Base-by-base conservation (phyloP, 108 stramenopile genomes). In the Nannochloropsis gaditana region DNA sequence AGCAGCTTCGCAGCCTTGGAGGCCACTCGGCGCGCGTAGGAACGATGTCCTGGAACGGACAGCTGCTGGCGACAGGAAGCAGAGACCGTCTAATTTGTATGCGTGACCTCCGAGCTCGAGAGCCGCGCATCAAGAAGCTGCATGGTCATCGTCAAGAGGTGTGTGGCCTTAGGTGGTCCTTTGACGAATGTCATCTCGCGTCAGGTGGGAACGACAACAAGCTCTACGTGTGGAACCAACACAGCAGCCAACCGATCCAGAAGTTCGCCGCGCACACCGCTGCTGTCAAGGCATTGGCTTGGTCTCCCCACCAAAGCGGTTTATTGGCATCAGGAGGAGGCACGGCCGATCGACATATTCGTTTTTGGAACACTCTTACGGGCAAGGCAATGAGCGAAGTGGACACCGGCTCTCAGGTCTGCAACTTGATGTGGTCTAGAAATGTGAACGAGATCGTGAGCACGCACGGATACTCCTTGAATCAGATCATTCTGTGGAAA, bases 171-270 rank as follows among this genome's bases (percentile, higher is more conserved):
- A 94, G 93, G 81, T 99, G 99, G 99, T 94, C 94, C 45, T 93
- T 90, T 79, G 96, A 97, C 85, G 96, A 96, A 83, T 21, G 87
- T 92, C 85, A 84, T 86, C 89, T 91, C 11, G 92, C 92, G 2
- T 94, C 94, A 8, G 99, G 99, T 81, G 97, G 99, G 42, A 99
- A 99, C 86, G 99, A 99, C 92, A 98, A 99, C 92, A 95, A 96
- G 86, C 92, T 98, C 9, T 89, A 96, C 44, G 94, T 99, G 19
- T 97, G 98, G 94, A 87, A 81, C 31, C 45, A 80, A 6, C 85
- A 90, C 44, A 45, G 79, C 81, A 82, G 80, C 1, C 79, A 83
- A 15, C 87, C 87, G 84, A 47, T 92, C 41, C 84, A 87, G 43
- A 80, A 89, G 9, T 90, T 92, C 85, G n/a, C 91, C 19, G 97